A percentile compares a stretch with the other conserved stretches of the same genome.
Conservation (phyloP, 441 rosid genomes). For the Croton laevigatus region DNA sequence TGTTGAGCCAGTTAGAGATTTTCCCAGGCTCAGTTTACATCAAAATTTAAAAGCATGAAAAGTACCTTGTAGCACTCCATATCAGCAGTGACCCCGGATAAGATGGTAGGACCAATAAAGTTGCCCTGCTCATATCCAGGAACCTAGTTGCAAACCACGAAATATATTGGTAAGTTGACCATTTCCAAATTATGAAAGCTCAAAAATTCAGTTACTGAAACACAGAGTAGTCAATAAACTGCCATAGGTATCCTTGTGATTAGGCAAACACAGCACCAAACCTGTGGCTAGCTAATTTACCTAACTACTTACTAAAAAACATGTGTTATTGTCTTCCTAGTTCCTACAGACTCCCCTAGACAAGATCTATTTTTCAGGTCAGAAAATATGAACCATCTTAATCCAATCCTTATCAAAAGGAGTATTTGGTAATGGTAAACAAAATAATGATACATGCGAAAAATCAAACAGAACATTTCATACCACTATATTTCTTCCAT, state of each 20-base stretch:
- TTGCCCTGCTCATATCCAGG: constrained; percentile 84
- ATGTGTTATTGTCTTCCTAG: background rate
- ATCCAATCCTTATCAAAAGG: background rate
- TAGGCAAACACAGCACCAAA: constrained; percentile 1
- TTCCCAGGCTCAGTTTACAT: background rate
- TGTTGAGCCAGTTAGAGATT: constrained; percentile 2
- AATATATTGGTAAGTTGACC: background rate
- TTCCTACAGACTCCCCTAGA: background rate
- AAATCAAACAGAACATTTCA: background rate
- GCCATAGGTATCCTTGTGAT: background rate
- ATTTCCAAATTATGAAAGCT: constrained; percentile 3
- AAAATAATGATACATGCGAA: background rate
- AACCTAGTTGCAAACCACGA: constrained; percentile 51
- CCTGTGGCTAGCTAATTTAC: background rate
- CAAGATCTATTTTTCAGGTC: background rate
- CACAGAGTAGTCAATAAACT: constrained; percentile 16
- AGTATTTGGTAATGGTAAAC: background rate
- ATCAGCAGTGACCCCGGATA: constrained; percentile 72
- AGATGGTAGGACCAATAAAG: constrained; percentile 85
- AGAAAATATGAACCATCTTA: background rate
- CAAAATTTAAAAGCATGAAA: background rate
- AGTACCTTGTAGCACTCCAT: constrained; percentile 96
- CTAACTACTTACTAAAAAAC: background rate
- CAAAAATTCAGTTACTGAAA: background rate
- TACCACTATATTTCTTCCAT: constrained; percentile 87